phyloP scores from a whole-genome alignment of 1,284 basidiomycete species.

The Ceratobasidium sp. region DNA sequence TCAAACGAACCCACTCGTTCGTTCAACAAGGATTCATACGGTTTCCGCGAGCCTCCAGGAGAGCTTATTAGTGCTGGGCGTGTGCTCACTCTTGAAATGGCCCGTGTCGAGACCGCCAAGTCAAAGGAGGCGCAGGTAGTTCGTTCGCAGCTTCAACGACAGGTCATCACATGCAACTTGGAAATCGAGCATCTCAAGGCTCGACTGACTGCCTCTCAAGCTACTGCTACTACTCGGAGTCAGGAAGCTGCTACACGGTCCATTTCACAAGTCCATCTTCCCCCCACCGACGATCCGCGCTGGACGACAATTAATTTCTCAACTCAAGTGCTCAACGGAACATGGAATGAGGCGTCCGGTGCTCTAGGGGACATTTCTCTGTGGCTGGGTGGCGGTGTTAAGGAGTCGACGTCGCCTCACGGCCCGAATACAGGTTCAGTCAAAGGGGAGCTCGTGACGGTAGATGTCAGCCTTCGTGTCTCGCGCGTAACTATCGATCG shows the following conservation, averaged over 20 bases:
- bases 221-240: not conserved
- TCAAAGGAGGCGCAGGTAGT: too few relatives aligned
- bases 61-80: too few relatives aligned
- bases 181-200: not conserved
- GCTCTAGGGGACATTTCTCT: not conserved
- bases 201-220: not conserved
- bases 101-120: too few relatives aligned
- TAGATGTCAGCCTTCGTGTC: not conserved
- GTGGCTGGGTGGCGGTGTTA: not conserved
- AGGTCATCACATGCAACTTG: not conserved
- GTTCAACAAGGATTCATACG: too few relatives aligned
- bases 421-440: not conserved
- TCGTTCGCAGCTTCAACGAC: not conserved
- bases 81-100: too few relatives aligned
- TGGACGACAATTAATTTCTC: not conserved
- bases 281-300: conserved; percentile 3
- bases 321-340: not conserved
- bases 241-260: too few relatives aligned
- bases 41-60: too few relatives aligned
- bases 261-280: not conserved
- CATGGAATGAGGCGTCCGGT: not conserved
- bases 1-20: too few relatives aligned
- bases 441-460: not conserved
- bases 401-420: too few relatives aligned
- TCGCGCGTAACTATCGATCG: conserved; percentile 1